phyloP scores from a whole-genome alignment of 345 rosid species.

The Pistacia integerrima region DNA sequence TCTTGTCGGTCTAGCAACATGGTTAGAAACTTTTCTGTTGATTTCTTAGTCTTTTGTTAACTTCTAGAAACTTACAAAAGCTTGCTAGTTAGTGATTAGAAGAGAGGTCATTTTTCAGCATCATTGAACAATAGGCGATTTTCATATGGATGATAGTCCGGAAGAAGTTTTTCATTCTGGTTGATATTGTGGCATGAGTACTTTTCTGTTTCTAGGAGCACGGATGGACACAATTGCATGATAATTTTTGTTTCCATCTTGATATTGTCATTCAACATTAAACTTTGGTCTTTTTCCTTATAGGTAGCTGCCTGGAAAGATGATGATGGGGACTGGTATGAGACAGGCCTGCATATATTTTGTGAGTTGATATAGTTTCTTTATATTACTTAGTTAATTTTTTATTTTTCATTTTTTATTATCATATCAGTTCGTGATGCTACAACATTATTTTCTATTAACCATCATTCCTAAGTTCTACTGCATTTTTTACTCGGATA shows the following conservation, averaged over 20 bases:
- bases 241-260: constrained; percentile 1
- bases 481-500: constrained; percentile 44
- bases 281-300: constrained; percentile 19
- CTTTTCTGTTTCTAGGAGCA: not conserved
- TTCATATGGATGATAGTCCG: not conserved
- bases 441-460: not conserved
- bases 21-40: no score
- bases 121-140: not conserved
- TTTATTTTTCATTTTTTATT: not conserved
- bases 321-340: constrained; percentile 93
- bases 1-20: no score
- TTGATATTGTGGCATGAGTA: not conserved
- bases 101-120: not conserved
- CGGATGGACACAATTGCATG: not conserved
- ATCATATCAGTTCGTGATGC: no score
- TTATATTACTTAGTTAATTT: not conserved
- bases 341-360: constrained; percentile 94
- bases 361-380: constrained; percentile 47
- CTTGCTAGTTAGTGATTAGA: not conserved
- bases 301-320: constrained; percentile 98
- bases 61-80: not conserved
- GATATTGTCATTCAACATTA: not conserved
- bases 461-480: not conserved
- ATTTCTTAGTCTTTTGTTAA: not conserved
- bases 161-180: not conserved